phyloP scores from a whole-genome alignment of 176 grass and related monocot species.

The Oryza officinalis region DNA sequence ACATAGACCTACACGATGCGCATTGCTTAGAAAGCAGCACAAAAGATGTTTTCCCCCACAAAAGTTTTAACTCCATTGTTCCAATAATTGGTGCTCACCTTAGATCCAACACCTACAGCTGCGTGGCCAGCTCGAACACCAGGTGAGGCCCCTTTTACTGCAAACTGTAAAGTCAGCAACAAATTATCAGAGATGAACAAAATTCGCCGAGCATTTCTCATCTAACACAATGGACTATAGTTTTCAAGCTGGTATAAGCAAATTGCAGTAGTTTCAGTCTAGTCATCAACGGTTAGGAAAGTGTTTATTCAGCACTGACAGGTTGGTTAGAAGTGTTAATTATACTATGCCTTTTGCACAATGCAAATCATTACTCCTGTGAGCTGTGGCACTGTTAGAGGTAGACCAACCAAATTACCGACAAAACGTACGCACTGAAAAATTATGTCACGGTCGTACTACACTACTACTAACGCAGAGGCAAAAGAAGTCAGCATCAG shows the following conservation, averaged over 20 bases:
- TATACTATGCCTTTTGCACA: neutral
- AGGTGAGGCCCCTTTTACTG: constrained; percentile 71
- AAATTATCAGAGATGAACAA: neutral
- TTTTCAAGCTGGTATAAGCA: neutral
- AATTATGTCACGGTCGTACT: neutral
- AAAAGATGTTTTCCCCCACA: neutral
- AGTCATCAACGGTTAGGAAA: neutral
- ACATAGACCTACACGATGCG: constrained; percentile 63
- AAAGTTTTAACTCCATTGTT: neutral
- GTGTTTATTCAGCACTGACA: neutral
- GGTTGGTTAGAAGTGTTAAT: neutral
- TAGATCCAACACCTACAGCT: constrained; percentile 72
- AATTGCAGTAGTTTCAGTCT: neutral
- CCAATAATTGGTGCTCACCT: constrained; percentile 49
- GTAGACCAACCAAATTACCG: neutral
- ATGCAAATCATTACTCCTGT: neutral
- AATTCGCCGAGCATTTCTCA: neutral
- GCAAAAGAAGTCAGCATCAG: constrained; percentile 15
- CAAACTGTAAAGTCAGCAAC: constrained; percentile 54
- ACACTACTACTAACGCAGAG: neutral
- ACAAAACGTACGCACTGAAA: neutral
- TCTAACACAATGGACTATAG: neutral
- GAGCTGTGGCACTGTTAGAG: neutral
- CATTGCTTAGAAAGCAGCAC: constrained; percentile 13
- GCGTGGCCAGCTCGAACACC: constrained; percentile 93